A percentile compares a stretch with the other conserved stretches of the same genome.
phyloP scores from a whole-genome alignment of 164 flowering plant species.

The Taxillus chinensis region DNA sequence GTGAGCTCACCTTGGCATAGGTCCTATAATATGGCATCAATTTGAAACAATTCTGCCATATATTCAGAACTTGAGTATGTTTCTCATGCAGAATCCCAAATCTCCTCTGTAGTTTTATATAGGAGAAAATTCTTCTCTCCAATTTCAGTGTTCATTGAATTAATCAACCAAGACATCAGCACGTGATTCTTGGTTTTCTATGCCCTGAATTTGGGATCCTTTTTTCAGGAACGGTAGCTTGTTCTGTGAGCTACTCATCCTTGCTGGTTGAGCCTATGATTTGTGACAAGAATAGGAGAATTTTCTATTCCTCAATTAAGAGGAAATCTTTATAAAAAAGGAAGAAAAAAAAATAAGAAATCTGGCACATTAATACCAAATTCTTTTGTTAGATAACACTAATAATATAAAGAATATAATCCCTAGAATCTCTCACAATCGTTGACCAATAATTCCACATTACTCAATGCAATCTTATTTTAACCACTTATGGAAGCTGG shows the following conservation, averaged over 20 bases:
- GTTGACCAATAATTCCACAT: not conserved
- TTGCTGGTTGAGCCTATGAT: not conserved
- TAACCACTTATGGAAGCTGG: too few species aligned
- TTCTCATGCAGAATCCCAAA: not conserved
- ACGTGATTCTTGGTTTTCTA: not conserved
- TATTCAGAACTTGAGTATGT: not conserved
- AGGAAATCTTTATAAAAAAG: not conserved
- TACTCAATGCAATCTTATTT: too few species aligned
- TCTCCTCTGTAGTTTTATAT: not conserved
- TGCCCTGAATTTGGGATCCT: not conserved
- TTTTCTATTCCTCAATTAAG: not conserved
- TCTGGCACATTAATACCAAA: not conserved
- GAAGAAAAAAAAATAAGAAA: not conserved
- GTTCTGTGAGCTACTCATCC: too few species aligned
- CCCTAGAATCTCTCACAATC: not conserved
- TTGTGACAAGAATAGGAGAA: not conserved
- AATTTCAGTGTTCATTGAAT: not conserved
- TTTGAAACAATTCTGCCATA: not conserved
- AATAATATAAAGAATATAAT: too few species aligned
- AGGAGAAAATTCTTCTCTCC: not conserved
- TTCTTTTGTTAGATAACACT: too few species aligned
- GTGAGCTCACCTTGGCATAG: too few species aligned
- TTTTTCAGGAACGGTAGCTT: not conserved
- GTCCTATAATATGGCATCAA: too few species aligned
- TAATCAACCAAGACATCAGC: not conserved